A percentile compares a stretch with the other conserved stretches of the same genome.
Conservation (phyloP, 2,329 filamentous ascomycete genomes). For the Septoria linicola region DNA sequence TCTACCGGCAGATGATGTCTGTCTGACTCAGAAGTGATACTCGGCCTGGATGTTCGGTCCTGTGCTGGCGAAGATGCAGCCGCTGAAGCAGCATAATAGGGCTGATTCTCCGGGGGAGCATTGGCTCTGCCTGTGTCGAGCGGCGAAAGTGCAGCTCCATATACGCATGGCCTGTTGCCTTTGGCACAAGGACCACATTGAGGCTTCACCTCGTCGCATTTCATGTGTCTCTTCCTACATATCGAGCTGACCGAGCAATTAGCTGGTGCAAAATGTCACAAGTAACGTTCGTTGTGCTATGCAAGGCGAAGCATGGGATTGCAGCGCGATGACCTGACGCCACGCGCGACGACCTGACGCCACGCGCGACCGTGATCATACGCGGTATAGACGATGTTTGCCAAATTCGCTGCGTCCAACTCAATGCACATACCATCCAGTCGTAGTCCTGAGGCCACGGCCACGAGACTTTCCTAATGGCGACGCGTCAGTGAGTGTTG, state of each 20-base stretch:
- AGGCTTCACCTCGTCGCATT: slow-evolving; percentile 52
- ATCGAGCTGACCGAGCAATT: slow-evolving; percentile 13
- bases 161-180: slow-evolving; percentile 45
- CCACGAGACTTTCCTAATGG: slow-evolving; percentile 31
- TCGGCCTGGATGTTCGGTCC: neutral
- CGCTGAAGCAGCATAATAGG: slow-evolving; percentile 1
- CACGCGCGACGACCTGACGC: too few relatives aligned
- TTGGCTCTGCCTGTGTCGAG: neutral
- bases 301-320: too few relatives aligned
- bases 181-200: slow-evolving; percentile 48
- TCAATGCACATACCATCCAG: slow-evolving; percentile 23
- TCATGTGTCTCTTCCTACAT: slow-evolving; percentile 47
- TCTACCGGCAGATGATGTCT: neutral
- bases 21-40: slow-evolving; percentile 6
- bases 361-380: too few relatives aligned
- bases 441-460: slow-evolving; percentile 30
- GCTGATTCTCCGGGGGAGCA: neutral
- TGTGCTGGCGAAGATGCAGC: neutral
- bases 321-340: too few relatives aligned
- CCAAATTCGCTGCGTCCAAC: neutral
- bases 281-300: too few relatives aligned
- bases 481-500: too few relatives aligned
- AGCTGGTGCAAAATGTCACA: too few relatives aligned
- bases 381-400: too few relatives aligned
- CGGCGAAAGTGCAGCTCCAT: slow-evolving; percentile 27